Percentiles rank a stretch among this genome's conserved stretches.
phyloP scores from a whole-genome alignment of 2,329 filamentous ascomycete species.

The Apiospora pterosperma region DNA sequence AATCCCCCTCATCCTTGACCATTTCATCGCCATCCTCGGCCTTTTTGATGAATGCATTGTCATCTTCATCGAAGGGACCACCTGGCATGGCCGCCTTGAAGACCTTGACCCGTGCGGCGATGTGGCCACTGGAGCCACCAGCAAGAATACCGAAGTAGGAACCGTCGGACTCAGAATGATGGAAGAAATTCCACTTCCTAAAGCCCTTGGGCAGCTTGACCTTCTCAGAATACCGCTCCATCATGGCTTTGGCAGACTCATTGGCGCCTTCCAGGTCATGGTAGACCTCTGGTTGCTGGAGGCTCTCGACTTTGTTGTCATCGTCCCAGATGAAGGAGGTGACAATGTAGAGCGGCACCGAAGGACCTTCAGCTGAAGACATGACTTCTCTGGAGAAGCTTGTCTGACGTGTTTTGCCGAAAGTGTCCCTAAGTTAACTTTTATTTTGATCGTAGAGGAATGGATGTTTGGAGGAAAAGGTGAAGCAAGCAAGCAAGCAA shows the following conservation, averaged over 20 bases:
- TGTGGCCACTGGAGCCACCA: background rate
- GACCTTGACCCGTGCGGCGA: constrained; percentile 1
- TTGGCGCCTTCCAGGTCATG: constrained; percentile 7
- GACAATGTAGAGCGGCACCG: constrained; percentile 9
- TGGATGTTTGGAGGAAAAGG: too few species aligned
- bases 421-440: too few species aligned
- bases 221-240: constrained; percentile 7
- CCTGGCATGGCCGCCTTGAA: background rate
- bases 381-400: background rate
- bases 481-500: too few species aligned
- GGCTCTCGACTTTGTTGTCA: constrained; percentile 2
- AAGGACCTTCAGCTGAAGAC: background rate
- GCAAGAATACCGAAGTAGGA: constrained; percentile 1
- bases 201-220: background rate
- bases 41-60: background rate
- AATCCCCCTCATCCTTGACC: background rate
- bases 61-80: background rate
- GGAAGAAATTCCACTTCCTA: constrained; percentile 3
- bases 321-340: constrained; percentile 10
- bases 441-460: too few species aligned
- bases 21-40: background rate
- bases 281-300: constrained; percentile 9
- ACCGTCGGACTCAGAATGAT: background rate
- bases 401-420: too few species aligned
- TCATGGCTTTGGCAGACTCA: constrained; percentile 8